A percentile compares a stretch with the other conserved stretches of the same genome.
Conservation (phyloP, 2,329 filamentous ascomycete genomes). For the Scytalidium sp. region DNA sequence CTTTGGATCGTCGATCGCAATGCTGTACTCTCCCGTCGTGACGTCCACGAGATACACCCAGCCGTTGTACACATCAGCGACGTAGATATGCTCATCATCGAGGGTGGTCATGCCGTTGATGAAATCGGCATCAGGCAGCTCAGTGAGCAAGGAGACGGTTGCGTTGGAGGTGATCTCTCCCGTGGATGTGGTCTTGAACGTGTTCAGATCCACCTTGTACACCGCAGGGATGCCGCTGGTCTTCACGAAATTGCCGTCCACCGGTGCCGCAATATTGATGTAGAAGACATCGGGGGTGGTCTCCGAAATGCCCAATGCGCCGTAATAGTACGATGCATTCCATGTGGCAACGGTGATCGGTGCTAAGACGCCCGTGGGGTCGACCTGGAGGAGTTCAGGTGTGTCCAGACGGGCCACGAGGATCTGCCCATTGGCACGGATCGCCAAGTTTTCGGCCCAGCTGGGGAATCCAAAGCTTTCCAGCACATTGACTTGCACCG, state of each 20-base stretch:
- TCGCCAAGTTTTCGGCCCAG: constrained; percentile 32
- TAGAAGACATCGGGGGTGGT: constrained; percentile 28
- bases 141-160: constrained; percentile 16
- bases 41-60: constrained; percentile 21
- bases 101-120: constrained; percentile 23
- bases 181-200: constrained; percentile 7
- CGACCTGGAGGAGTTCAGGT: constrained; percentile 31
- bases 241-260: constrained; percentile 21
- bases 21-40: constrained; percentile 17
- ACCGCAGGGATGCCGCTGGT: constrained; percentile 18
- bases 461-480: constrained; percentile 17
- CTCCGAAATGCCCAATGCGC: constrained; percentile 33
- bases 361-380: constrained; percentile 19
- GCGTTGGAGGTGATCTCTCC: neutral
- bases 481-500: too few species aligned
- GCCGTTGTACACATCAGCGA: constrained; percentile 20
- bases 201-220: constrained; percentile 20
- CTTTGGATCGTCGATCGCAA: constrained; percentile 20
- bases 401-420: constrained; percentile 29
- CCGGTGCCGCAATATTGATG: constrained; percentile 21
- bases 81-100: constrained; percentile 14
- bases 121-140: constrained; percentile 19
- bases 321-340: constrained; percentile 23
- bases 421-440: constrained; percentile 33
- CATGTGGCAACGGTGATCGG: constrained; percentile 24